Evolutionary conservation across 2,329 filamentous ascomycete genomes (phyloP), one percentile per base, ranked within the genome.

Genomic region (Aspergillus aculeatinus): DNA sequence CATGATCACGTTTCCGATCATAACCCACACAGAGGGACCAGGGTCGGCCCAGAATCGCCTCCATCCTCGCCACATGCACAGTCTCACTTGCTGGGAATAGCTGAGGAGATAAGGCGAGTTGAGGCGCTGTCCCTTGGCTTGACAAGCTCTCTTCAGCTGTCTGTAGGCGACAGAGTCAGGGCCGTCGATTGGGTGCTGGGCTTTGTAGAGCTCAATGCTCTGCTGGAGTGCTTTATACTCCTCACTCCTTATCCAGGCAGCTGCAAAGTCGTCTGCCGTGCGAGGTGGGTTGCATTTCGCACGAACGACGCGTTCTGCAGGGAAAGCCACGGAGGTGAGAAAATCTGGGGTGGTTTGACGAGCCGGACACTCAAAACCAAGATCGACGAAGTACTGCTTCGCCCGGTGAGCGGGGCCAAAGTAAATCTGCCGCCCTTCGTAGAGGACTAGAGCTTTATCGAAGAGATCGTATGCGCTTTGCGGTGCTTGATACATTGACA

Each of bases 71-170:
- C 87, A 88, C 35, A 95, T 78, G 71, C 91, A 96, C 4, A 96
- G 84, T 59, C 82, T 72, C 60, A 96, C 75, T 73, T 96, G 92
- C 74, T 92, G 87, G 2, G 59, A 50, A 66, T 87, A 91, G 0
- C 90, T 93, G 23, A 96, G 80, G 1, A 90, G 96, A 74, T 88
- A 96, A 0, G 92, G 91, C 0, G 90, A 95, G 72, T 85, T 85
- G 50, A 81, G 72, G 3, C 90, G 87, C 63, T 74, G 72, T 14
- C 62, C 42, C 57, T 74, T 76, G 12, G 77, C 69, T 61, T 76
- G 73, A 55, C 76, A 69, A 7, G 73, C 65, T 52, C 61, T 64
- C n/a, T 73, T 66, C 9, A 76, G 74, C 21, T 71, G 58, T 59
- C 67, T 66, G 54, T 77, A 78, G 7, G 63, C 62, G n/a, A 70